A percentile compares a stretch with the other conserved stretches of the same genome.
These are phyloP conservation scores for Puccinia polysora DNA, from an alignment of 1,284 basidiomycete species.

Conservation along the genomic window DNA sequence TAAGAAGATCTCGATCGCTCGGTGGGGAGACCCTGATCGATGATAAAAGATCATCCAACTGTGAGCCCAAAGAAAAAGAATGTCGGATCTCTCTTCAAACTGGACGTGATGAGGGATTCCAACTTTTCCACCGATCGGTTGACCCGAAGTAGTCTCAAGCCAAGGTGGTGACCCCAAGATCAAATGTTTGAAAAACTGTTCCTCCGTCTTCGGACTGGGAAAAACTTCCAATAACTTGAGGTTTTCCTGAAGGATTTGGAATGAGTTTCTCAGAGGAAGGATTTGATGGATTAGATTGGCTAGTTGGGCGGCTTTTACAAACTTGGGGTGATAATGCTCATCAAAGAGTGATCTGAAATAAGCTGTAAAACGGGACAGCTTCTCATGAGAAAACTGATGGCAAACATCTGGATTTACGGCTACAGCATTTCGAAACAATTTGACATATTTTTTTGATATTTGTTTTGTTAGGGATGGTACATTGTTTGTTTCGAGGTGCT, in stretches of 20 bases:
- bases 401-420: constrained; percentile 11
- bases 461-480: constrained; percentile 26
- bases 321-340: constrained; percentile 30
- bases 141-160: neutral
- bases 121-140: neutral
- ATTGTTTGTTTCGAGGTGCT: constrained; percentile 6
- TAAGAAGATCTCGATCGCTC: constrained; percentile 40
- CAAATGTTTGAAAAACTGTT: constrained; percentile 36
- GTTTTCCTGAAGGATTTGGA: constrained; percentile 1
- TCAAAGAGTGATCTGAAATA: constrained; percentile 25
- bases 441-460: constrained; percentile 23
- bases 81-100: constrained; percentile 25
- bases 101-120: neutral
- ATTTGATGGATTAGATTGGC: constrained; percentile 34
- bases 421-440: neutral
- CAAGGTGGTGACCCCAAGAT: constrained; percentile 9
- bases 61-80: constrained; percentile 40
- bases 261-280: constrained; percentile 17
- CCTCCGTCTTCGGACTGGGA: constrained; percentile 2
- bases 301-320: constrained; percentile 38
- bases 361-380: constrained; percentile 9
- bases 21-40: constrained; percentile 22
- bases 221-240: neutral
- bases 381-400: constrained; percentile 16
- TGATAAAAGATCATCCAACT: constrained; percentile 44